phyloP scores from a whole-genome alignment of 164 flowering plant genomes.

The Piper betle region DNA sequence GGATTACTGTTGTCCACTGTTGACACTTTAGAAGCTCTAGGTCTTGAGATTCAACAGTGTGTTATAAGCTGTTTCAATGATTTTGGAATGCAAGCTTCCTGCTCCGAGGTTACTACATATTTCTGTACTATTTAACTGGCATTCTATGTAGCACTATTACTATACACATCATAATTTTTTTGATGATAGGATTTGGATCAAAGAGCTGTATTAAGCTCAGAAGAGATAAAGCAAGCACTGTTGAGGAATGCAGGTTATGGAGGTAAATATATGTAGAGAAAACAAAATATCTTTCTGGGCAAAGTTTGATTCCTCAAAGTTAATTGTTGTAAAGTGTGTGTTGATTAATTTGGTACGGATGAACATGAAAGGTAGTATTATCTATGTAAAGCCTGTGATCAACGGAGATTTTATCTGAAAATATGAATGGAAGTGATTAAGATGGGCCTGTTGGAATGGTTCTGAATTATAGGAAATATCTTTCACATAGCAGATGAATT shows the following conservation, averaged over 20 bases:
- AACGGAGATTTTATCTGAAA: background rate
- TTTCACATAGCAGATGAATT: too few relatives aligned
- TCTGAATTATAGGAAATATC: too few relatives aligned
- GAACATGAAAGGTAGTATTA: too few relatives aligned
- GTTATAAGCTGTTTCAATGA: constrained; percentile 90
- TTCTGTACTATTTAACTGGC: background rate
- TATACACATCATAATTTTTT: background rate
- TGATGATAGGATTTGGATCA: constrained; percentile 43
- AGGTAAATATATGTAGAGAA: constrained; percentile 51
- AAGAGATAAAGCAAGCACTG: constrained; percentile 72
- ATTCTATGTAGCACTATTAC: too few relatives aligned
- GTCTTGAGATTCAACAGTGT: constrained; percentile 87
- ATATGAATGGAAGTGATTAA: background rate
- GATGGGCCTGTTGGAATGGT: too few relatives aligned
- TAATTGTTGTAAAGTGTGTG: background rate
- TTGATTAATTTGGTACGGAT: background rate
- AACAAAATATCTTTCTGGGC: background rate
- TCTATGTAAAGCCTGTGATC: background rate
- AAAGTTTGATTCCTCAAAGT: background rate
- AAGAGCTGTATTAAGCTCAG: constrained; percentile 26
- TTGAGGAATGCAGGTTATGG: constrained; percentile 86
- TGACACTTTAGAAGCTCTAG: constrained; percentile 59
- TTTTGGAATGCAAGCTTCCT: constrained; percentile 76
- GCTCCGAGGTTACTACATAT: constrained; percentile 52
- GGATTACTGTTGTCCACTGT: constrained; percentile 67